A percentile compares a stretch with the other conserved stretches of the same genome.
Conservation (phyloP, 1,139 yeast species). For the Torulaspora globosa region DNA sequence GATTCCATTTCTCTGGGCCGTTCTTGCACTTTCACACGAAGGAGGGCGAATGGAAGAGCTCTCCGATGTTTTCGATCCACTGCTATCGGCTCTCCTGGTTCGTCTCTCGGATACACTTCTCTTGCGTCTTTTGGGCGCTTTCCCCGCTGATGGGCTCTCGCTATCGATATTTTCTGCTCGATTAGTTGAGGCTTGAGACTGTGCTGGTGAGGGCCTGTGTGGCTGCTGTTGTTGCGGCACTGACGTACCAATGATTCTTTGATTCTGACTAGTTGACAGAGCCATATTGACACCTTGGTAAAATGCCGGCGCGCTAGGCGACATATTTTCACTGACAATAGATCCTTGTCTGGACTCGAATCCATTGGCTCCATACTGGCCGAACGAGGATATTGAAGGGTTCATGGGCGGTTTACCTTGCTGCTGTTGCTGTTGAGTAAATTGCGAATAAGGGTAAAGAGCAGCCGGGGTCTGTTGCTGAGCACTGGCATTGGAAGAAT, state of each 20-base stretch:
- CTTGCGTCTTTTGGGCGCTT: constrained; percentile 12
- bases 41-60: constrained; percentile 9
- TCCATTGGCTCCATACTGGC: constrained; percentile 26
- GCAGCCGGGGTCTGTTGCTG: constrained; percentile 18
- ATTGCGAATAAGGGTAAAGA: constrained; percentile 28
- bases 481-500: constrained; percentile 19
- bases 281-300: constrained; percentile 12
- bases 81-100: constrained; percentile 8
- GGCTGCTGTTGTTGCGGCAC: constrained; percentile 1
- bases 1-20: constrained; percentile 9
- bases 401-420: constrained; percentile 6
- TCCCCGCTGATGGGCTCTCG: constrained; percentile 1
- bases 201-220: constrained; percentile 5
- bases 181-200: background rate
- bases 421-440: constrained; percentile 22
- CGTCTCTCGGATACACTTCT: constrained; percentile 8
- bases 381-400: constrained; percentile 22
- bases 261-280: constrained; percentile 3
- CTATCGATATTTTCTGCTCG: constrained; percentile 3
- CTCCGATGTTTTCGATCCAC: constrained; percentile 15
- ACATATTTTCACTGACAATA: constrained; percentile 32
- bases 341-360: constrained; percentile 32
- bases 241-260: background rate
- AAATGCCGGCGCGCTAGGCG: constrained; percentile 27
- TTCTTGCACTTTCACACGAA: constrained; percentile 4